Evolutionary conservation across 2,329 filamentous ascomycete species (phyloP), one percentile per base, ranked within the genome.

Genomic region (Claviceps fusiformis): DNA sequence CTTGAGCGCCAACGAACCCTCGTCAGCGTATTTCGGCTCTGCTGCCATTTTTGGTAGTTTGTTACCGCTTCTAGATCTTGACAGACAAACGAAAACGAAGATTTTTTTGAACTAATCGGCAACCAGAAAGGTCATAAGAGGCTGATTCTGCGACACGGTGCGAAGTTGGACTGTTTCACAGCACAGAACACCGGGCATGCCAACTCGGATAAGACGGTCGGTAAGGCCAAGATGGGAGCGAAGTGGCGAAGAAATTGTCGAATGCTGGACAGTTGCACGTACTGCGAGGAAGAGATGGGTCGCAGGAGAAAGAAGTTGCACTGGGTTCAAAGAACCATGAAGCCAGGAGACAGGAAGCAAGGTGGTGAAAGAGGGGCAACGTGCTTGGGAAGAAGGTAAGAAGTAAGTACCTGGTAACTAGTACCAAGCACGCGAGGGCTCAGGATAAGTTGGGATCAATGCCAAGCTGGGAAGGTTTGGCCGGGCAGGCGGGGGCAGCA

Each of bases 1-100:
- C 7, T 44, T 55, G n/a, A 45, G 17, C 24, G 29, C 29, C 41
- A 50, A 53, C 50, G 29, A 44, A 57, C 57, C 57, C 50, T 58
- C 57, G 45, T 58, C 57, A 24, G 37, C 27, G 27, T 54, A 58
- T 6, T 27, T 15, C 15, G 56, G 54, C 27, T 51, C 37, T 27
- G 27, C 10, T 27, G 54, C 43, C 56, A 57, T 57, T 1, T 45
- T 56, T 35, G n/a, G 13, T 31, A 19, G 39, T 13, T 19, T 19
- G n/a, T 13, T 31, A 5, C 19, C 24, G n/a, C 24, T 24, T 37
- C 31, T 24, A 17, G 19, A 10, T 5, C 33, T 31, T 15, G 5
- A 10, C 6, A 49, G 10, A 31, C 6, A 15, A 7, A 45, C n/a
- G 5, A 8, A 13, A 13, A 15, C 5, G 33, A 44, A 9, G 35